Conservation (phyloP, 139 green algal species). For the Desmodesmus armatus region DNA sequence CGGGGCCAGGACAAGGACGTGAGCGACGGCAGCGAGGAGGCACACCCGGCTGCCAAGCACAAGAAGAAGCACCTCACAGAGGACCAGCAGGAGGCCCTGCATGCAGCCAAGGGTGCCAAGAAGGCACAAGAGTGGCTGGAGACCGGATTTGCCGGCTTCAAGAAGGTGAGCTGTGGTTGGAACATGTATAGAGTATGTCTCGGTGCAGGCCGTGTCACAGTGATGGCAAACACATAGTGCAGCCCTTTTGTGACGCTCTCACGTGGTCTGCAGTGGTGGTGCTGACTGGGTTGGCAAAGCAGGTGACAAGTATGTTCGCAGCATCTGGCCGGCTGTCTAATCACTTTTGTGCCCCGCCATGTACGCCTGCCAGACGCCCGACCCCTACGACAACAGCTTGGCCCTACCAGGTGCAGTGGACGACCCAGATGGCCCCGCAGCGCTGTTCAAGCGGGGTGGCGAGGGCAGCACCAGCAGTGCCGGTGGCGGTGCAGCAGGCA, state of each 20-base stretch:
- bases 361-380: no score
- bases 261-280: no score
- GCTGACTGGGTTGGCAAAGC: no score
- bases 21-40: constrained; percentile 21
- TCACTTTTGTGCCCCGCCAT: no score
- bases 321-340: no score
- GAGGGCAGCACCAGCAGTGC: neutral
- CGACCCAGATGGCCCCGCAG: neutral
- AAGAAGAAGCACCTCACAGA: constrained; percentile 44
- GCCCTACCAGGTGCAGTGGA: constrained; percentile 34
- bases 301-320: no score
- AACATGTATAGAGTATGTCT: neutral
- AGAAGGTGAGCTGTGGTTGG: constrained; percentile 22
- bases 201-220: no score
- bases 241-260: no score
- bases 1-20: constrained; percentile 12
- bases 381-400: constrained; percentile 2
- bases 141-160: constrained; percentile 26
- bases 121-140: constrained; percentile 46
- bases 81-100: constrained; percentile 30
- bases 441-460: neutral
- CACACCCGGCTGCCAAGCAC: neutral
- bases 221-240: no score
- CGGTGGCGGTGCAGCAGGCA: neutral
- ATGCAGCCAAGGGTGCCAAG: constrained; percentile 17